Evolutionary conservation across 2,329 filamentous ascomycete species (phyloP).

Genomic region (Monosporascus ibericus): DNA sequence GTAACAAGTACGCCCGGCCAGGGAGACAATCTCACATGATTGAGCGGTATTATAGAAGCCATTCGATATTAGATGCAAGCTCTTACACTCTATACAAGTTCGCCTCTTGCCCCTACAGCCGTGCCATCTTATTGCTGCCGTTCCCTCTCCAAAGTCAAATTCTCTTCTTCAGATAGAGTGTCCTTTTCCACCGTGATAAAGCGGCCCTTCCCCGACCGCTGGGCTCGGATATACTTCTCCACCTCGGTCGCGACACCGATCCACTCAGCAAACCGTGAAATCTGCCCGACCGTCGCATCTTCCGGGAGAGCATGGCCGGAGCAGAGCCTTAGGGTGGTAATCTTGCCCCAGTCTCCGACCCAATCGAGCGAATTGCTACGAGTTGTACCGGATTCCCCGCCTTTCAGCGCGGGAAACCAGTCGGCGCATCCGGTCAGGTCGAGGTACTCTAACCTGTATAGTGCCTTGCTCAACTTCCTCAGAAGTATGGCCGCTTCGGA

Average conservation of each 20-base stretch:
- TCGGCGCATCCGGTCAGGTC: slow-evolving; percentile 53
- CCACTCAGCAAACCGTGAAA: slow-evolving; percentile 28
- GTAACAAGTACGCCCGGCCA: too few relatives aligned
- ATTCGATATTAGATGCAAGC: background rate
- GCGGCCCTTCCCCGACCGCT: slow-evolving; percentile 41
- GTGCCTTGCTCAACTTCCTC: slow-evolving; percentile 44
- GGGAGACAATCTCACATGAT: too few relatives aligned
- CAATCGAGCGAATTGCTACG: slow-evolving; percentile 41
- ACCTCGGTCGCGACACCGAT: slow-evolving; percentile 33
- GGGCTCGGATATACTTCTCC: slow-evolving; percentile 41
- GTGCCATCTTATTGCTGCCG: slow-evolving; percentile 1
- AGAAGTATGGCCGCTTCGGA: slow-evolving; percentile 51
- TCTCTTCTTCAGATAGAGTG: slow-evolving; percentile 12
- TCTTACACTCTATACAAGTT: background rate
- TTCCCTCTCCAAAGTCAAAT: slow-evolving; percentile 8
- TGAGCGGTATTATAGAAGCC: too few relatives aligned
- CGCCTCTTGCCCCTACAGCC: background rate
- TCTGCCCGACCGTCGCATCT: slow-evolving; percentile 27
- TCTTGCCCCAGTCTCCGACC: slow-evolving; percentile 47
- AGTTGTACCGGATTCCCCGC: slow-evolving; percentile 33
- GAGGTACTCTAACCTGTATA: slow-evolving; percentile 55
- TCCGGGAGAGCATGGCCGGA: slow-evolving; percentile 36
- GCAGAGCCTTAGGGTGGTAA: slow-evolving; percentile 37
- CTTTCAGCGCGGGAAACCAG: slow-evolving; percentile 47
- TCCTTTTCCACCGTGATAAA: slow-evolving; percentile 45